Conservation (phyloP, 1,284 basidiomycete genomes). For the Malassezia globosa region DNA sequence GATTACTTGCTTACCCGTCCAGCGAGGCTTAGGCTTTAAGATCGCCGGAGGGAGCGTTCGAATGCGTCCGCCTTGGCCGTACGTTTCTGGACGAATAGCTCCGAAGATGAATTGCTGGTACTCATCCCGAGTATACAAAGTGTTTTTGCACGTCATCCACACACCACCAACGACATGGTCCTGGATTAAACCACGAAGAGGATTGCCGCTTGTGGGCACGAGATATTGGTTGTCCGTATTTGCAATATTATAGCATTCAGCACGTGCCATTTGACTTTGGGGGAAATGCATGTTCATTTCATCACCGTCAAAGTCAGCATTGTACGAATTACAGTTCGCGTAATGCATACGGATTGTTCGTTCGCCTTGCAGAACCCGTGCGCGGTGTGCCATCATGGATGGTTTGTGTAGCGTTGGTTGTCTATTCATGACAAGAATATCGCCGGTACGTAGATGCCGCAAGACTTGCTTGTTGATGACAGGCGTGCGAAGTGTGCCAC, state of each 20-base stretch:
- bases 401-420: conserved; percentile 98
- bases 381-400: conserved; percentile 99
- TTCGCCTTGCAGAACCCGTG: conserved; percentile 82
- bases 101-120: conserved; percentile 96
- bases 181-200: conserved; percentile 92
- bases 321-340: conserved; percentile 98
- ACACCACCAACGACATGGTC: conserved; percentile 97
- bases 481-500: conserved; percentile 43
- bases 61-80: conserved; percentile 59
- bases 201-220: conserved; percentile 93
- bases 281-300: conserved; percentile 99
- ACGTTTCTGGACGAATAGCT: conserved; percentile 76
- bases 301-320: conserved; percentile 99
- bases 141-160: conserved; percentile 95
- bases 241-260: conserved; percentile 65
- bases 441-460: conserved; percentile 85
- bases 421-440: conserved; percentile 89
- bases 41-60: conserved; percentile 79
- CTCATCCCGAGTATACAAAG: conserved; percentile 87
- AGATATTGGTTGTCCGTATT: conserved; percentile 99
- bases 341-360: conserved; percentile 99
- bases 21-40: conserved; percentile 76
- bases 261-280: conserved; percentile 82
- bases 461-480: conserved; percentile 90
- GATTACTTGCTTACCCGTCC: conserved; percentile 98